These are phyloP conservation scores for Aureobasidium sp. DNA, from an alignment of 2,329 filamentous ascomycete genomes.

Conservation along the genomic window DNA sequence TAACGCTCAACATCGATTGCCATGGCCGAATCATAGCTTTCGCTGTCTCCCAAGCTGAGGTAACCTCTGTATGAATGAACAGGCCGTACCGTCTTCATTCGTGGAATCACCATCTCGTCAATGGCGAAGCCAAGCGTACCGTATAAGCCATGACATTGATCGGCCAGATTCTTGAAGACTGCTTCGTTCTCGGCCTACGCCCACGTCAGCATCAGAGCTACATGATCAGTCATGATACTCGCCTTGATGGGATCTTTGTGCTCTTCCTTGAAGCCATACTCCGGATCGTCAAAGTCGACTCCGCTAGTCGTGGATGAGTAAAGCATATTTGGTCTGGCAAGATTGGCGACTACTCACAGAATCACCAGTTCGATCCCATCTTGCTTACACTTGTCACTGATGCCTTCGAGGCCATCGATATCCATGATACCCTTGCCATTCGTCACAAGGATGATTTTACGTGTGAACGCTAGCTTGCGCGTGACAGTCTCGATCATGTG, in stretches of 20 bases:
- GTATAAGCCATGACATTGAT: constrained; percentile 64
- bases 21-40: constrained; percentile 66
- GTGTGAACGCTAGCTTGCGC: constrained; percentile 72
- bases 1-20: constrained; percentile 85
- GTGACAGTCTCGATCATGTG: constrained; percentile 77
- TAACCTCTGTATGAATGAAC: constrained; percentile 72
- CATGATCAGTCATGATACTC: not conserved
- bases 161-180: constrained; percentile 56
- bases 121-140: constrained; percentile 86
- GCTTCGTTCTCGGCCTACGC: constrained; percentile 62
- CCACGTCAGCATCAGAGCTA: not conserved
- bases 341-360: too few species aligned
- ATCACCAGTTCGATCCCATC: constrained; percentile 71
- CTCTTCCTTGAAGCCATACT: constrained; percentile 89
- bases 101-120: constrained; percentile 67
- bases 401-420: constrained; percentile 60
- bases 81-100: constrained; percentile 67
- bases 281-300: constrained; percentile 85
- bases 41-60: constrained; percentile 70
- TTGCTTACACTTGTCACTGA: constrained; percentile 66
- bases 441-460: constrained; percentile 78
- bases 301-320: constrained; percentile 51
- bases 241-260: constrained; percentile 69
- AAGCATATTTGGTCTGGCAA: too few species aligned
- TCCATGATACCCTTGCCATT: constrained; percentile 71